These are phyloP conservation scores for Xerophyta viscosa DNA, from an alignment of 106 monocot genomes.

Conservation along the genomic window DNA sequence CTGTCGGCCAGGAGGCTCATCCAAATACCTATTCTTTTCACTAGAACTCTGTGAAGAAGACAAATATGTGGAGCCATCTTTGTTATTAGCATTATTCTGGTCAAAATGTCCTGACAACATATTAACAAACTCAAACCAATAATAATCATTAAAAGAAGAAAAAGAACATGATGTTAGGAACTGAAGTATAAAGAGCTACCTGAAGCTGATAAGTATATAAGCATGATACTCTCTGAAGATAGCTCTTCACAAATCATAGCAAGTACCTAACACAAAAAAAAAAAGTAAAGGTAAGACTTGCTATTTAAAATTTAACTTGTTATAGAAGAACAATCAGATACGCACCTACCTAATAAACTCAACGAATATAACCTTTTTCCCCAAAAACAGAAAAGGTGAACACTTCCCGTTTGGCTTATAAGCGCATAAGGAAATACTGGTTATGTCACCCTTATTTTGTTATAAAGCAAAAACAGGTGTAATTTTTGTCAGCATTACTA, in stretches of 20 bases:
- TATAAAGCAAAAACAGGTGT: too few species aligned
- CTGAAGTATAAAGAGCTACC: slow-evolving; percentile 31
- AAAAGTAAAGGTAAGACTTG: too few species aligned
- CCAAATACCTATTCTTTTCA: slow-evolving; percentile 10
- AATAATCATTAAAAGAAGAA: slow-evolving; percentile 1
- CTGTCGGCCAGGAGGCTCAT: slow-evolving; percentile 10
- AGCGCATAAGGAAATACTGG: too few species aligned
- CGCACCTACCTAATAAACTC: too few species aligned
- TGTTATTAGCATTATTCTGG: slow-evolving; percentile 35
- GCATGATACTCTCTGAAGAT: slow-evolving; percentile 59
- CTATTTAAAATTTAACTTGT: too few species aligned
- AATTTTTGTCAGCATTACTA: too few species aligned
- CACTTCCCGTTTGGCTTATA: too few species aligned
- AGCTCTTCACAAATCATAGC: slow-evolving; percentile 76
- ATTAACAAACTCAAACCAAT: not conserved
- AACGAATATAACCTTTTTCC: too few species aligned
- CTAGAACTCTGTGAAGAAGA: slow-evolving; percentile 12
- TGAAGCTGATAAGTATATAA: slow-evolving; percentile 88
- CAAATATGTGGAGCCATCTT: slow-evolving; percentile 18
- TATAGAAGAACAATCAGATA: too few species aligned
- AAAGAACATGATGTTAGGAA: not conserved
- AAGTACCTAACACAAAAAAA: slow-evolving; percentile 38
- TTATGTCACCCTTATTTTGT: too few species aligned
- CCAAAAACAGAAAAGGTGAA: too few species aligned
- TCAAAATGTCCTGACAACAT: slow-evolving; percentile 45